A percentile compares a stretch with the other conserved stretches of the same genome.
phyloP scores from a whole-genome alignment of 2,329 filamentous ascomycete genomes.

The Hypoxylon sp. region DNA sequence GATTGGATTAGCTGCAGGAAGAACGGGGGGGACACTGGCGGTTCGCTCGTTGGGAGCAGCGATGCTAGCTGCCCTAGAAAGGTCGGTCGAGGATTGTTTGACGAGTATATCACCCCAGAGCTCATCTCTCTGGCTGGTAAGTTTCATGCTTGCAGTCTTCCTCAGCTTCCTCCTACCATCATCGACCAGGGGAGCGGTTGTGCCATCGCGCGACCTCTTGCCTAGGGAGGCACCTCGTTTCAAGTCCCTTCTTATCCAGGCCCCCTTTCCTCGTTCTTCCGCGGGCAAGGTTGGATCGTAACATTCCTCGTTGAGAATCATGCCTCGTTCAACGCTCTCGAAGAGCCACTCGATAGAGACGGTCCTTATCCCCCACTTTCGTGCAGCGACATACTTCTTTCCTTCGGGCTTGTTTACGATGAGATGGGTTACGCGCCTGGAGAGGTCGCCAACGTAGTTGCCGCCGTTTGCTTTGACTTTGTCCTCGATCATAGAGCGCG shows the following conservation, averaged over 20 bases:
- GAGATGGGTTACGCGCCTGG: slow-evolving; percentile 87
- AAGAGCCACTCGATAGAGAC: slow-evolving; percentile 89
- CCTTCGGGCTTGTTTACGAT: slow-evolving; percentile 84
- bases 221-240: slow-evolving; percentile 64
- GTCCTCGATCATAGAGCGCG: slow-evolving; percentile 79
- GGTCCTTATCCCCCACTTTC: slow-evolving; percentile 82
- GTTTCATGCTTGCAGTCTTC: slow-evolving; percentile 86
- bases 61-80: slow-evolving; percentile 39
- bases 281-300: slow-evolving; percentile 82
- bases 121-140: slow-evolving; percentile 82
- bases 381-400: slow-evolving; percentile 92
- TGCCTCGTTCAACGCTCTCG: slow-evolving; percentile 85
- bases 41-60: slow-evolving; percentile 20
- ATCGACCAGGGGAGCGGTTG: slow-evolving; percentile 60
- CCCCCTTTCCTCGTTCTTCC: slow-evolving; percentile 81
- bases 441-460: slow-evolving; percentile 89
- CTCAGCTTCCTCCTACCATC: slow-evolving; percentile 84
- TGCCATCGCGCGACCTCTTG: slow-evolving; percentile 71
- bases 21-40: slow-evolving; percentile 36
- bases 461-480: slow-evolving; percentile 80
- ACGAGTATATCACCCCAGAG: slow-evolving; percentile 94
- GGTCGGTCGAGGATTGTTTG: slow-evolving; percentile 55
- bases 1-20: slow-evolving; percentile 17
- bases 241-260: slow-evolving; percentile 74
- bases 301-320: slow-evolving; percentile 89